Conservation (phyloP, 495 filamentous ascomycete genomes). For the Pyrenula massariospora region DNA sequence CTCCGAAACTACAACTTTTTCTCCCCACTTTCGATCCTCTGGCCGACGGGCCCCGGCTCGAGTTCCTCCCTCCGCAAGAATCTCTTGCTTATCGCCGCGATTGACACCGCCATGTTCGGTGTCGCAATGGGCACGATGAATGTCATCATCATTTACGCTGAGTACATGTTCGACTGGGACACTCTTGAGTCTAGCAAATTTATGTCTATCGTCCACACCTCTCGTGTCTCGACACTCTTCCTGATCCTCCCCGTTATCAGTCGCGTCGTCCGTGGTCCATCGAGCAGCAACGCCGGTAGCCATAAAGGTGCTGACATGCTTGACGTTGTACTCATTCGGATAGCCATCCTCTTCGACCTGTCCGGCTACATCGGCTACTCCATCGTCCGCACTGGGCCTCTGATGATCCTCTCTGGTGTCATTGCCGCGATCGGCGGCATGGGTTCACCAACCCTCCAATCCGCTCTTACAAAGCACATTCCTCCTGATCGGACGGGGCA, state of each 20-base stretch:
- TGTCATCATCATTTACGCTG: constrained; percentile 68
- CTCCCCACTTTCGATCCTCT: constrained; percentile 65
- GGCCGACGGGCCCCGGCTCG: constrained; percentile 52
- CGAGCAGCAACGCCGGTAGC: constrained; percentile 7
- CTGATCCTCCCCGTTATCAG: constrained; percentile 61
- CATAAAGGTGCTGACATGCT: constrained; percentile 59
- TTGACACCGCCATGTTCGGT: constrained; percentile 70
- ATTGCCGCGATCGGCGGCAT: constrained; percentile 71
- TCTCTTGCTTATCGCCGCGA: constrained; percentile 61
- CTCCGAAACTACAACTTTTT: constrained; percentile 43
- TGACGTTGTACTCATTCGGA: constrained; percentile 65
- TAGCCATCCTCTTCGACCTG: constrained; percentile 67
- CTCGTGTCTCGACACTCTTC: constrained; percentile 63
- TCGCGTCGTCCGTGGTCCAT: constrained; percentile 48
- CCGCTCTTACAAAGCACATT: constrained; percentile 80
- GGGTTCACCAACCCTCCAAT: constrained; percentile 70
- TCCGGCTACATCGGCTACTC: constrained; percentile 66
- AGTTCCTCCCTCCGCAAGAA: constrained; percentile 58
- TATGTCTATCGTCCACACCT: constrained; percentile 61
- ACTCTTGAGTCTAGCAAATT: constrained; percentile 67
- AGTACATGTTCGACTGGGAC: constrained; percentile 70
- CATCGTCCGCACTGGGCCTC: constrained; percentile 36
- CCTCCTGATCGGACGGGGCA: constrained; percentile 70
- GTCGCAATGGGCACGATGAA: constrained; percentile 70
- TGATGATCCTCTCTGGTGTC: constrained; percentile 57